These are phyloP conservation scores for Vaccinium corymbosum DNA, from an alignment of 148 eudicot genomes.

Conservation along the genomic window DNA sequence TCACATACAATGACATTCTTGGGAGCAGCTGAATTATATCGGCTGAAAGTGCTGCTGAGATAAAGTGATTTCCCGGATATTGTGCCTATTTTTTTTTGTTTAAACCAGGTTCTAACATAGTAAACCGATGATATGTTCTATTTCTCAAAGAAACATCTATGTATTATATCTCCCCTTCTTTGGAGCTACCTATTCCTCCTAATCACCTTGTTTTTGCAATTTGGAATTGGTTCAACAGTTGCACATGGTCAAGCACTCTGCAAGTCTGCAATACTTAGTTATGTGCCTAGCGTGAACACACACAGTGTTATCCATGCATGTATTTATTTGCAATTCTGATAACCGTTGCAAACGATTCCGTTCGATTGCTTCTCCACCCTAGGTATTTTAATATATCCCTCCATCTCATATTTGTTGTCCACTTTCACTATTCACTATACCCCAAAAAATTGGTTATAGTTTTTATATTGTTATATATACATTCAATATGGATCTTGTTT, in stretches of 20 bases:
- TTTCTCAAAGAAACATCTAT: neutral
- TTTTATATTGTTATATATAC: too few relatives aligned
- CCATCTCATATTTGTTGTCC: too few relatives aligned
- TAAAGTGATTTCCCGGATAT: conserved; percentile 19
- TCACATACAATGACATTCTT: conserved; percentile 57
- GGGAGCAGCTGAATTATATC: conserved; percentile 50
- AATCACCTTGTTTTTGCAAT: neutral
- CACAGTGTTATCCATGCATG: neutral
- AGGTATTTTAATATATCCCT: neutral
- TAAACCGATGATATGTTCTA: conserved; percentile 25
- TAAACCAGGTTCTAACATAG: conserved; percentile 22
- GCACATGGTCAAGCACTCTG: neutral
- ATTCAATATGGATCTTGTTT: too few relatives aligned
- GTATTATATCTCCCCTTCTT: neutral
- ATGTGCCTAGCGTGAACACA: neutral
- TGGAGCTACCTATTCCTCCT: neutral
- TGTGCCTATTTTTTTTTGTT: conserved; percentile 17
- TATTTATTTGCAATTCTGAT: neutral
- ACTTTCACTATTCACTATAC: too few relatives aligned
- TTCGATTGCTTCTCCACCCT: neutral
- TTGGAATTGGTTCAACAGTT: neutral
- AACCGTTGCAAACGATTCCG: neutral
- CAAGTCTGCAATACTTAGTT: neutral
- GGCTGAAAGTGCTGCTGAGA: conserved; percentile 15
- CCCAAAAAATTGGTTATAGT: too few relatives aligned